Conservation (phyloP, 257 asterid genomes). For the Solanum sitiens region DNA sequence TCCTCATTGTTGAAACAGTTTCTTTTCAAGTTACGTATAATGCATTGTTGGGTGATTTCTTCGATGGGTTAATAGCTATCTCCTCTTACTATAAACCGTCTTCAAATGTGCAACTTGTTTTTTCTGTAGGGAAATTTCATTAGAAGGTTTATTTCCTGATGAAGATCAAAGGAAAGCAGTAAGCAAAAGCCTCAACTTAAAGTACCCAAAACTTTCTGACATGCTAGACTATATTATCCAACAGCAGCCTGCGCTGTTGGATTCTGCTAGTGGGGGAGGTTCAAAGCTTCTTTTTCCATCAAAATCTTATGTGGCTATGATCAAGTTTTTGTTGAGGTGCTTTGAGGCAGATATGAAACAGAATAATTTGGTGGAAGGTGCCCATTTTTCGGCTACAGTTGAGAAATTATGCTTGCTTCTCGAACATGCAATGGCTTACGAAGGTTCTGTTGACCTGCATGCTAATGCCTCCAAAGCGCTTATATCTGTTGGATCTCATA, state of each 20-base stretch:
- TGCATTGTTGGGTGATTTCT: slow-evolving; percentile 2
- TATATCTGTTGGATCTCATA: slow-evolving; percentile 63
- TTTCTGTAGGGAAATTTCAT: slow-evolving; percentile 76
- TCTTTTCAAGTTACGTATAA: background rate
- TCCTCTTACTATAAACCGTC: background rate
- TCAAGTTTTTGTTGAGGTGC: slow-evolving; percentile 84
- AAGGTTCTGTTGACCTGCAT: slow-evolving; percentile 90
- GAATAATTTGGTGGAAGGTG: slow-evolving; percentile 23
- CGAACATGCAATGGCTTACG: slow-evolving; percentile 77
- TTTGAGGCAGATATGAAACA: slow-evolving; percentile 66
- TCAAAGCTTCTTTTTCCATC: slow-evolving; percentile 57
- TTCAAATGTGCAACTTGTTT: slow-evolving; percentile 1
- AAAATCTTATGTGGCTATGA: slow-evolving; percentile 70
- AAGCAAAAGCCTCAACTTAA: slow-evolving; percentile 23
- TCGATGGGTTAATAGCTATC: slow-evolving; percentile 1
- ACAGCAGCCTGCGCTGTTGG: slow-evolving; percentile 60
- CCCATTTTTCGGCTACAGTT: slow-evolving; percentile 38
- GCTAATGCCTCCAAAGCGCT: slow-evolving; percentile 87
- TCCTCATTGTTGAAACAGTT: background rate
- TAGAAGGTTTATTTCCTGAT: slow-evolving; percentile 90
- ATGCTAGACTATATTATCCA: slow-evolving; percentile 69
- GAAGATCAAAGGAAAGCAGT: slow-evolving; percentile 52
- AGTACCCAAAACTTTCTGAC: slow-evolving; percentile 68
- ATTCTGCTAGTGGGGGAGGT: slow-evolving; percentile 38
- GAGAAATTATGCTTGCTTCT: slow-evolving; percentile 60